These are phyloP conservation scores for Symbiodinium pilosum DNA, from an alignment of 73 alveolate genomes.

Conservation along the genomic window DNA sequence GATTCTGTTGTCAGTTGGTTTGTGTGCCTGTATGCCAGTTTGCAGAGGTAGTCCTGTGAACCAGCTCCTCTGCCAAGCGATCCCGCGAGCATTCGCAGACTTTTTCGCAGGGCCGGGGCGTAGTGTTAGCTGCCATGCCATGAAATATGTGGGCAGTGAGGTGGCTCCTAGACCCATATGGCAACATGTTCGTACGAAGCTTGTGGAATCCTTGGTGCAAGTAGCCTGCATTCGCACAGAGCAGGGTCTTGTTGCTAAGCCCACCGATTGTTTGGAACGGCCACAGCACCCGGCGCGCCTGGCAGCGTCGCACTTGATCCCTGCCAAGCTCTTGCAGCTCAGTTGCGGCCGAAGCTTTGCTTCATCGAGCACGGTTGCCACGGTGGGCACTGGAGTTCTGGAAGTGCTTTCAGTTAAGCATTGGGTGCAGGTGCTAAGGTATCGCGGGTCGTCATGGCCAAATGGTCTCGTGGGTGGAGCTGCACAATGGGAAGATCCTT, in stretches of 20 bases:
- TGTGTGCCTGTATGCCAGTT: no score
- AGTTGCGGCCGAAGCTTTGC: conserved; percentile 35
- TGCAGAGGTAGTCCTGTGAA: conserved; percentile 19
- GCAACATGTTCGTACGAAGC: conserved; percentile 31
- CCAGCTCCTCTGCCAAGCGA: conserved; percentile 42
- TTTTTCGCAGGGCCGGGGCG: neutral
- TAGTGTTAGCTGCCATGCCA: neutral
- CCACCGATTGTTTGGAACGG: conserved; percentile 7
- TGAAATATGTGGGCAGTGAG: neutral
- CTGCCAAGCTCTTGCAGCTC: neutral
- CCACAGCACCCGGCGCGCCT: conserved; percentile 15
- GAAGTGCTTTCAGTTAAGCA: conserved; percentile 3
- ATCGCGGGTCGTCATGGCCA: neutral
- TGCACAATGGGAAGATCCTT: conserved; percentile 3
- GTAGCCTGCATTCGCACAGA: conserved; percentile 60
- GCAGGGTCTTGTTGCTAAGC: conserved; percentile 18
- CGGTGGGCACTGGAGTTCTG: neutral
- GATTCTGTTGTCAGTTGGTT: no score
- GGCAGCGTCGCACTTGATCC: conserved; percentile 39
- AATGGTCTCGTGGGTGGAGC: neutral
- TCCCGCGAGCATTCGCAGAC: conserved; percentile 27
- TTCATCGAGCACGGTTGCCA: neutral
- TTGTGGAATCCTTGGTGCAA: conserved; percentile 51
- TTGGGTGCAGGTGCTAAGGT: conserved; percentile 4
- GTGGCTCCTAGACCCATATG: conserved; percentile 37